Evolutionary conservation across 805 yeast genomes (phyloP).

Genomic region (Barnettozyma salicaria): DNA sequence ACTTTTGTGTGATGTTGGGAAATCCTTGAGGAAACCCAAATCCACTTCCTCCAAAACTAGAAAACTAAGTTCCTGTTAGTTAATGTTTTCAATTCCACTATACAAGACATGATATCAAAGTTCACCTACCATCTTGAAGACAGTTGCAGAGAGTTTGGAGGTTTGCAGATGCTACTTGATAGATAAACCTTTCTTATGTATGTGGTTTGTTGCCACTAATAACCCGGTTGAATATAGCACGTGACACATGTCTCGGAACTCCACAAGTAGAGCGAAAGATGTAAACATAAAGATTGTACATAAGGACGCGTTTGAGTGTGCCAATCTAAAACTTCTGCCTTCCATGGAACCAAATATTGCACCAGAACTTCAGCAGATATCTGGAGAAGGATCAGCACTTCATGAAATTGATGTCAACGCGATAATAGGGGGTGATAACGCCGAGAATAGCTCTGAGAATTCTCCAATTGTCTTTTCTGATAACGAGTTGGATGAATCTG

Average conservation of each 20-base stretch:
- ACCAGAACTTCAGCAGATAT: slow-evolving; percentile 6
- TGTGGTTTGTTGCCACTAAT: too few species aligned
- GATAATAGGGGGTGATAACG: slow-evolving; percentile 16
- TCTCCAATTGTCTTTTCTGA: slow-evolving; percentile 6
- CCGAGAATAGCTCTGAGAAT: slow-evolving; percentile 17
- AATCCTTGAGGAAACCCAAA: slow-evolving; percentile 21
- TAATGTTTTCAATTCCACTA: too few species aligned
- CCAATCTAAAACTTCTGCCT: too few species aligned
- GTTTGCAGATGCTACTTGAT: too few species aligned
- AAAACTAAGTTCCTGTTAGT: slow-evolving; percentile 32
- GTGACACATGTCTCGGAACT: too few species aligned
- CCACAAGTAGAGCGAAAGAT: too few species aligned
- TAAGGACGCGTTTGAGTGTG: too few species aligned
- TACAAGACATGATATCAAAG: too few species aligned
- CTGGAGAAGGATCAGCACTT: slow-evolving; percentile 8
- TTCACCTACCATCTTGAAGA: slow-evolving; percentile 1
- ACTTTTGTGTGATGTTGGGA: slow-evolving; percentile 37
- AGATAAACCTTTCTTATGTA: too few species aligned
- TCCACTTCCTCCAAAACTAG: slow-evolving; percentile 30
- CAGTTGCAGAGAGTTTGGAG: neutral
- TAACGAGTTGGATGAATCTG: slow-evolving; percentile 14
- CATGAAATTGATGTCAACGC: slow-evolving; percentile 31
- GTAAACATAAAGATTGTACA: too few species aligned
- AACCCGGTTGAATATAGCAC: too few species aligned
- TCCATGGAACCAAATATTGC: neutral